Evolutionary conservation across 768 basidiomycete species (phyloP).

Genomic region (Vararia minispora): DNA sequence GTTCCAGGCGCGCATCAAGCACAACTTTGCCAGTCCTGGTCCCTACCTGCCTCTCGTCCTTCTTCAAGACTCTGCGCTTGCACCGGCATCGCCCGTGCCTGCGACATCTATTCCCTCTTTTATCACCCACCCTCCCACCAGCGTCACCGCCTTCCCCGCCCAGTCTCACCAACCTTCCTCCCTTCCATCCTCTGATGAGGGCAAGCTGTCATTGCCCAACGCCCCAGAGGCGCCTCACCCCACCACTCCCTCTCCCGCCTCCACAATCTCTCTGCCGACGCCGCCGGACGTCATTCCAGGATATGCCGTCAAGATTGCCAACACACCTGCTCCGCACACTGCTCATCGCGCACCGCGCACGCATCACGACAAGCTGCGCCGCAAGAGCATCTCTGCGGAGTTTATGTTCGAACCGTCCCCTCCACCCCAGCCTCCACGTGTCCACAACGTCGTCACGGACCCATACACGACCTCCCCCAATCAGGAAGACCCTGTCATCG

Average conservation of each 20-base stretch:
- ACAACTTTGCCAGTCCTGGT: conserved; percentile 40
- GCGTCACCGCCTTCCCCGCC: conserved; percentile 11
- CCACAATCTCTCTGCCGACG: conserved; percentile 20
- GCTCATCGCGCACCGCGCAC: background rate
- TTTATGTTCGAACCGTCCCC: too few species aligned
- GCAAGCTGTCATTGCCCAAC: conserved; percentile 17
- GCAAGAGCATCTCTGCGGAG: too few species aligned
- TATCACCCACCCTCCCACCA: conserved; percentile 13
- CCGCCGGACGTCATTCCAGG: conserved; percentile 13
- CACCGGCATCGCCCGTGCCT: conserved; percentile 18
- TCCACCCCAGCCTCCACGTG: too few species aligned
- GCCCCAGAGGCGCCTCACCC: conserved; percentile 22
- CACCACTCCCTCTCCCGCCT: conserved; percentile 20
- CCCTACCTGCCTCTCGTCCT: conserved; percentile 57
- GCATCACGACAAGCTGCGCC: too few species aligned
- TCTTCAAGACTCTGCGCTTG: conserved; percentile 35
- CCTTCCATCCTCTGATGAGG: conserved; percentile 13
- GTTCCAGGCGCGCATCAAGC: conserved; percentile 47
- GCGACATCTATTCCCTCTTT: conserved; percentile 17
- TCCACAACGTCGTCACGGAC: too few species aligned
- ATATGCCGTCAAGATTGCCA: conserved; percentile 5
- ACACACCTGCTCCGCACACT: background rate
- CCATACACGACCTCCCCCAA: too few species aligned
- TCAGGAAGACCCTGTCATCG: background rate
- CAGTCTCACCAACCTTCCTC: conserved; percentile 8